phyloP scores from a whole-genome alignment of 768 basidiomycete species.

The Cystofilobasidium ferigula region DNA sequence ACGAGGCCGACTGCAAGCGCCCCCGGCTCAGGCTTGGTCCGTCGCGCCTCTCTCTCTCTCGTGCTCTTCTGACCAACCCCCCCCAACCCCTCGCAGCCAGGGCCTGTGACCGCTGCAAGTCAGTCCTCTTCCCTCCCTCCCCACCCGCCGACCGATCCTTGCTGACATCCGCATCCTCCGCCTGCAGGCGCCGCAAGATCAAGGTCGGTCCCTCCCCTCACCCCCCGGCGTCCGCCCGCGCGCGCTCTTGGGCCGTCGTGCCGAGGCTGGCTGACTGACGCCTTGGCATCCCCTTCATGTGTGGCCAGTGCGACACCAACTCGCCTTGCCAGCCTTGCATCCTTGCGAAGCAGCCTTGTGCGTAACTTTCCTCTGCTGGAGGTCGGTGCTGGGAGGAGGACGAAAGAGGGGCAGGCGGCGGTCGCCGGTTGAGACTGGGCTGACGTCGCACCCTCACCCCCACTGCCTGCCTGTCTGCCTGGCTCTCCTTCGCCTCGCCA shows the following conservation, averaged over 20 bases:
- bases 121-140: not conserved
- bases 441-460: not conserved
- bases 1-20: conserved; percentile 29
- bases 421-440: not conserved
- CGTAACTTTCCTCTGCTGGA: not conserved
- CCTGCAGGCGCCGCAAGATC: conserved; percentile 22
- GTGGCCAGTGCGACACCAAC: conserved; percentile 23
- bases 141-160: too few relatives aligned
- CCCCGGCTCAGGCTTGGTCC: conserved; percentile 33
- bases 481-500: not conserved
- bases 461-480: not conserved
- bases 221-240: not conserved
- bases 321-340: conserved; percentile 24
- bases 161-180: not conserved
- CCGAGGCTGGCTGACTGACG: not conserved
- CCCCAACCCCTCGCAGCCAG: too few relatives aligned
- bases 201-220: conserved; percentile 12
- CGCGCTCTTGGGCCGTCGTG: not conserved
- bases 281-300: not conserved
- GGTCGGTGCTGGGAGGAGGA: too few relatives aligned
- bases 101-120: conserved; percentile 27
- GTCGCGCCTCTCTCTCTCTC: not conserved
- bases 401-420: too few relatives aligned
- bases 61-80: not conserved
- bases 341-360: conserved; percentile 19